Conservation (phyloP, 1,284 basidiomycete genomes). For the Exobasidium cylindrosporum region DNA sequence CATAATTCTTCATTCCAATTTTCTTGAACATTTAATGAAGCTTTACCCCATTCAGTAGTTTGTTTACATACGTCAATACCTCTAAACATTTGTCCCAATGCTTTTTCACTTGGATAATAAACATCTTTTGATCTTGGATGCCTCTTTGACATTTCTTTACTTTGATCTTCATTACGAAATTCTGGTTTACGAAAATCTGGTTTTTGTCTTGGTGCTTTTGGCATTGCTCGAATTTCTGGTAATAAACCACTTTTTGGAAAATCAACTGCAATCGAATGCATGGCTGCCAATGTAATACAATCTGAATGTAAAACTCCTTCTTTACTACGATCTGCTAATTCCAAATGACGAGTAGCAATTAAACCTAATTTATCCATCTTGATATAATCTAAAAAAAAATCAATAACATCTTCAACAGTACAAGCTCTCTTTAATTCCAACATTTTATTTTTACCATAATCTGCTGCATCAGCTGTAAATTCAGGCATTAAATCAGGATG, state of each 20-base stretch:
- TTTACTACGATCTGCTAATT: slow-evolving; percentile 5
- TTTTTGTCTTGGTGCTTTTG: not conserved
- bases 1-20: not conserved
- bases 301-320: slow-evolving; percentile 63
- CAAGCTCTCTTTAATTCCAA: slow-evolving; percentile 62
- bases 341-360: slow-evolving; percentile 4
- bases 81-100: slow-evolving; percentile 15
- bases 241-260: slow-evolving; percentile 28
- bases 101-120: slow-evolving; percentile 12
- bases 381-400: slow-evolving; percentile 67
- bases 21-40: not conserved
- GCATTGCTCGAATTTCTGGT: slow-evolving; percentile 1
- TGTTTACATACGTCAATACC: slow-evolving; percentile 9
- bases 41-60: not conserved
- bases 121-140: not conserved
- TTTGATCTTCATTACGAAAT: slow-evolving; percentile 7
- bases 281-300: slow-evolving; percentile 65
- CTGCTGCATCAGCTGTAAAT: slow-evolving; percentile 61
- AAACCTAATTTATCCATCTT: not conserved
- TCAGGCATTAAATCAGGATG: slow-evolving; percentile 60
- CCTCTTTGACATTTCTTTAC: not conserved
- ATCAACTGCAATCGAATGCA: slow-evolving; percentile 67
- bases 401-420: slow-evolving; percentile 66
- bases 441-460: slow-evolving; percentile 61
- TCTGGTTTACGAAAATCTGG: slow-evolving; percentile 12